phyloP scores from a whole-genome alignment of 345 rosid species.

The Gossypium raimondii region DNA sequence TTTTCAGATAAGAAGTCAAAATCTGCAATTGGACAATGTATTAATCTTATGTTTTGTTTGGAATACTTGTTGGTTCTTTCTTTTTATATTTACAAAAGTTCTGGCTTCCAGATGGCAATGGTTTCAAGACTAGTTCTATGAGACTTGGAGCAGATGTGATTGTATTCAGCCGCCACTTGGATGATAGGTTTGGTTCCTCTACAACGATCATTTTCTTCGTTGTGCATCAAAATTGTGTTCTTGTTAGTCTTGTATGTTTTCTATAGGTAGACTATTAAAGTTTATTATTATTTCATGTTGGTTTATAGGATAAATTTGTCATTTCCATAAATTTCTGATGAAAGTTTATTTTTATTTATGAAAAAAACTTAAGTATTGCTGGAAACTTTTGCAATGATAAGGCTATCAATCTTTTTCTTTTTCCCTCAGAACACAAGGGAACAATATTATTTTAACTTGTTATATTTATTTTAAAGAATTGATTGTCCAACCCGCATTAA shows the following conservation, averaged over 20 bases:
- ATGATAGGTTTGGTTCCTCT: conserved; percentile 49
- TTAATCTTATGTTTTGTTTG: conserved; percentile 19
- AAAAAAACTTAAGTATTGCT: background rate
- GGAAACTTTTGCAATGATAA: background rate
- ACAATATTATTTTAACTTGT: background rate
- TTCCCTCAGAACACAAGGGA: background rate
- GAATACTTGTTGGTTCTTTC: conserved; percentile 16
- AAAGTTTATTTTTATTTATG: background rate
- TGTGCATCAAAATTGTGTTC: conserved; percentile 8
- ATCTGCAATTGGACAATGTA: conserved; percentile 85
- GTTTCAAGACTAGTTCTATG: conserved; percentile 97
- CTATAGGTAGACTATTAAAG: background rate
- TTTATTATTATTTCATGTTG: background rate
- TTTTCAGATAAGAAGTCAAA: conserved; percentile 81
- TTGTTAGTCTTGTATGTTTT: background rate
- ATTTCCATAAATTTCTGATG: background rate
- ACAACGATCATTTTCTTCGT: background rate
- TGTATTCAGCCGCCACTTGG: conserved; percentile 70
- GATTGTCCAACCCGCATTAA: background rate
- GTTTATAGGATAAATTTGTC: background rate
- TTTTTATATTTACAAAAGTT: conserved; percentile 19
- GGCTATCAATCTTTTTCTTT: background rate
- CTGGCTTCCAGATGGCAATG: conserved; percentile 82
- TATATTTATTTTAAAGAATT: background rate
- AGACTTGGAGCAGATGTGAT: conserved; percentile 95